Conservation (phyloP, 495 filamentous ascomycete species). For the Aspergillus carlsbadensis region DNA sequence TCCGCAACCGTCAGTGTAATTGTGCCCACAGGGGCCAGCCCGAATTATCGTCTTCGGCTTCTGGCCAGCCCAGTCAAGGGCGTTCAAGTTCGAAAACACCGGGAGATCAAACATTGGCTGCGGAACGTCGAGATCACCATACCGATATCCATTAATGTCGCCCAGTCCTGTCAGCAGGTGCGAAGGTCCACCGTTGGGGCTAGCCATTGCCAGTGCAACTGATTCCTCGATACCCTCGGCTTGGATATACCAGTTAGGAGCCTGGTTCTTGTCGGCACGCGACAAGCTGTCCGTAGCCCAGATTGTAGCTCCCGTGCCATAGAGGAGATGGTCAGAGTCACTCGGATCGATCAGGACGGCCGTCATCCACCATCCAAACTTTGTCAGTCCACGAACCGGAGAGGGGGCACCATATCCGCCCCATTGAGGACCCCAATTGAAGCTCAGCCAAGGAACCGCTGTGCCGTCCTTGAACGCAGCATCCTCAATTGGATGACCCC, state of each 20-base stretch:
- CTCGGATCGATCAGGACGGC: constrained; percentile 58
- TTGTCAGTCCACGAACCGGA: constrained; percentile 19
- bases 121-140: constrained; percentile 46
- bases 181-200: constrained; percentile 46
- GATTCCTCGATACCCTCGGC: constrained; percentile 62
- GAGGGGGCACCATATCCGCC: constrained; percentile 20
- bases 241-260: constrained; percentile 47
- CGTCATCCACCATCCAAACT: constrained; percentile 65
- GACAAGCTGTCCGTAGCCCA: constrained; percentile 43
- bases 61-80: constrained; percentile 58
- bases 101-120: constrained; percentile 49
- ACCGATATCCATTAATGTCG: constrained; percentile 57
- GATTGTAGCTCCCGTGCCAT: constrained; percentile 56
- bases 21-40: constrained; percentile 46
- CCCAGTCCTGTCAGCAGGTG: constrained; percentile 58
- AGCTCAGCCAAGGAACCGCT: constrained; percentile 30
- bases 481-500: constrained; percentile 45
- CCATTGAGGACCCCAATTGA: constrained; percentile 22
- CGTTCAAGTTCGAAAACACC: constrained; percentile 46
- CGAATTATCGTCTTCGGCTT: constrained; percentile 52
- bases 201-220: constrained; percentile 50
- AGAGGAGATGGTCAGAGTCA: constrained; percentile 60
- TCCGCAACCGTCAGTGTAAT: constrained; percentile 46
- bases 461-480: constrained; percentile 32
- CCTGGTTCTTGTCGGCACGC: constrained; percentile 48